Evolutionary conservation across 2,329 filamentous ascomycete species (phyloP), one percentile per base, ranked within the genome.

Genomic region (Pyricularia pennisetigena): DNA sequence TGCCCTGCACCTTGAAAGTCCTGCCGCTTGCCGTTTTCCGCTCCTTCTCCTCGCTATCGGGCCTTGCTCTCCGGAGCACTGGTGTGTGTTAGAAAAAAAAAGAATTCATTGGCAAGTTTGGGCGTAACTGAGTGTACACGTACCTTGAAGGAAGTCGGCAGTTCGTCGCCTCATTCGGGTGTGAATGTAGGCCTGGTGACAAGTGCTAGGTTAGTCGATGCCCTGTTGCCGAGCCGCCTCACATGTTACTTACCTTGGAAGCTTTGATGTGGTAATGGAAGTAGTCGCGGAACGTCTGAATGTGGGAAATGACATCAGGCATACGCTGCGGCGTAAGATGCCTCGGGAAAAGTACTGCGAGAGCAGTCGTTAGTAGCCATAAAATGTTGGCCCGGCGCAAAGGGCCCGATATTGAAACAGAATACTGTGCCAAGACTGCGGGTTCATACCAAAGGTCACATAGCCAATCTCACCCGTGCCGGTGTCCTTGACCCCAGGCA

Each of bases 261-360:
- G 95, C 96, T 82, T 99, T 99, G 82, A 99, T 99, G 80, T 99
- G 95, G 79, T 99, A 99, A 80, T 99, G 95, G 85, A 99, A 99
- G 81, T 99, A 99, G 78, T 99, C 95, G 73, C 95, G 92, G 91
- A 99, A 99, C 16, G 95, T 99, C 81, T 99, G 96, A 75, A 99
- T 98, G 79, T 99, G 96, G 66, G 94, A 97, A 74, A 99, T 99
- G 77, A 96, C 94, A 72, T 97, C 94, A 70, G 92, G 90, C 82
- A 96, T 92, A 76, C 93, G 88, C 79, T 97, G 93, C 16, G 89
- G 88, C 16, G 93, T 94, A 72, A 99, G 84, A 79, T 99, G 96
- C 72, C 95, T 90, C 64, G 95, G 94, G 83, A 99, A 99, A 62
- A 99, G 86, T 65, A 98, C 95, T 96, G 70, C 1, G 20, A 41